Percentiles rank a stretch among this genome's conserved stretches.
Evolutionary conservation across 169 alveolate species (phyloP).

Genomic region (Babesia bovis): DNA sequence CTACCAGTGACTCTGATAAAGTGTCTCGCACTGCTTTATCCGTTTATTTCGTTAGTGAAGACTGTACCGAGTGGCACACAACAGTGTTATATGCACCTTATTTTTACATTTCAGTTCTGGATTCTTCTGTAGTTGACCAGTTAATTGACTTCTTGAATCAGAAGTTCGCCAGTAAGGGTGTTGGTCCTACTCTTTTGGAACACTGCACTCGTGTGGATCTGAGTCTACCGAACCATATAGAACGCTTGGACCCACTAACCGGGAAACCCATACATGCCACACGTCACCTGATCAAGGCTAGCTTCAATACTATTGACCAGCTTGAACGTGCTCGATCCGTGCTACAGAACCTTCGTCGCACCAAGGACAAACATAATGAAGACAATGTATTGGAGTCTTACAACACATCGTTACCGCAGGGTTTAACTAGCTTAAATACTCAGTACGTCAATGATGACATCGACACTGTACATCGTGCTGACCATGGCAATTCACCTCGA

Average conservation of each 20-base stretch:
- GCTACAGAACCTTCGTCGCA: constrained; percentile 33
- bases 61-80: constrained; percentile 67
- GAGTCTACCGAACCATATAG: constrained; percentile 65
- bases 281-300: constrained; percentile 49
- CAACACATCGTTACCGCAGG: neutral
- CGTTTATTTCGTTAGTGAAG: constrained; percentile 66
- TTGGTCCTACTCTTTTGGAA: constrained; percentile 59
- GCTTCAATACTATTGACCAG: constrained; percentile 65
- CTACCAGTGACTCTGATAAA: neutral
- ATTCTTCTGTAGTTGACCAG: constrained; percentile 26
- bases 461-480: neutral
- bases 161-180: constrained; percentile 24
- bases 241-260: constrained; percentile 45
- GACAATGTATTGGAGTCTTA: constrained; percentile 16
- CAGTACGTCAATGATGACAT: constrained; percentile 3
- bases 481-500: neutral
- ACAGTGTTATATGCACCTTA: constrained; percentile 63
- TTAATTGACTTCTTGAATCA: constrained; percentile 43
- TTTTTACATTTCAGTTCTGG: constrained; percentile 41
- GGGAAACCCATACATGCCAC: constrained; percentile 52
- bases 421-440: constrained; percentile 7
- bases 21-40: constrained; percentile 52
- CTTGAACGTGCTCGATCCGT: constrained; percentile 40
- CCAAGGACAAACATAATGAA: neutral
- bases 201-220: constrained; percentile 49